Conservation (phyloP, 768 basidiomycete species). For the Stropharia rugosoannulata region DNA sequence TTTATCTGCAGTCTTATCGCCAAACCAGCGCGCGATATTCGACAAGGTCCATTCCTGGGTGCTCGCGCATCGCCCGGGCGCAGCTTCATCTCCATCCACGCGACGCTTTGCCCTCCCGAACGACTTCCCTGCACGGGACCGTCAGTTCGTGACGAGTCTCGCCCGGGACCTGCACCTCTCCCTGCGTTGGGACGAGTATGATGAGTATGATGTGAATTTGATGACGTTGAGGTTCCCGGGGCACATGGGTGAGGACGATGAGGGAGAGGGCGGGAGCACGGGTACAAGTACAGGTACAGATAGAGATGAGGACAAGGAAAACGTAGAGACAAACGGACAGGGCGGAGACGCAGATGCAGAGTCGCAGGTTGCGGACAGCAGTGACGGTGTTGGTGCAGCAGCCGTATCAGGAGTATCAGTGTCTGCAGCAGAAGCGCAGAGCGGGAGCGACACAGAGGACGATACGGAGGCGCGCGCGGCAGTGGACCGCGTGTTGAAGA, state of each 20-base stretch:
- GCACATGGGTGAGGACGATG: conserved; percentile 29
- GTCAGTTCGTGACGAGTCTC: conserved; percentile 74
- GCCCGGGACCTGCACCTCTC: conserved; percentile 75
- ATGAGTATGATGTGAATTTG: conserved; percentile 77
- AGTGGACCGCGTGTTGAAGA: conserved; percentile 77
- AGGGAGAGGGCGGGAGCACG: conserved; percentile 19
- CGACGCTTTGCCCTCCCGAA: conserved; percentile 70
- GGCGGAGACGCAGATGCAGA: conserved; percentile 10
- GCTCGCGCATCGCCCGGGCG: conserved; percentile 35
- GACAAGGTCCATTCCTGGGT: conserved; percentile 80
- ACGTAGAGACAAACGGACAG: no score
- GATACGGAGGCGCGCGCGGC: conserved; percentile 75
- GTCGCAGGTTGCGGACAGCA: conserved; percentile 37
- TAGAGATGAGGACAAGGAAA: no score
- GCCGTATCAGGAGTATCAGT: no score
- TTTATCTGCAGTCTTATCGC: conserved; percentile 56
- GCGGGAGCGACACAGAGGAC: conserved; percentile 58
- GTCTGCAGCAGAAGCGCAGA: background rate
- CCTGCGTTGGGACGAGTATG: conserved; percentile 92
- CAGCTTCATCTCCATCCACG: conserved; percentile 29
- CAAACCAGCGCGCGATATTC: conserved; percentile 74
- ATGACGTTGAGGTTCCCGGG: conserved; percentile 67
- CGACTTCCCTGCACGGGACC: conserved; percentile 76
- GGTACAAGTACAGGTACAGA: no score
- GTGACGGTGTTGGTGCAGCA: background rate